These are phyloP conservation scores for Solanum peruvianum DNA, from an alignment of 257 asterid genomes.

Conservation along the genomic window DNA sequence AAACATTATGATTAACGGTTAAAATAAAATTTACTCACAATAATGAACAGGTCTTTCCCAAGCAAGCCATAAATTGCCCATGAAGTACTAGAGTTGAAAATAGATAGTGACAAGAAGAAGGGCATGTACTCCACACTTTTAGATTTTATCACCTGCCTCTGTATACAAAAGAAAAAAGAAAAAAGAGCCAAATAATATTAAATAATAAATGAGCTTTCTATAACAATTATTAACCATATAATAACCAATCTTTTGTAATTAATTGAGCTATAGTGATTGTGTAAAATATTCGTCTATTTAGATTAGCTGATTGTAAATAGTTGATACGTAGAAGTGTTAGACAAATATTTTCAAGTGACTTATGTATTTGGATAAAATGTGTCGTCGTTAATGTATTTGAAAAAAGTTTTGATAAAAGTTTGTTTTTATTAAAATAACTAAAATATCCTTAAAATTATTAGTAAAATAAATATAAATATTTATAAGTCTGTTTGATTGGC, in stretches of 20 bases:
- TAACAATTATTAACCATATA: neutral
- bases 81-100: slow-evolving; percentile 58
- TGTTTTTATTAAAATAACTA: neutral
- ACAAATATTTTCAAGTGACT: no score
- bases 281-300: neutral
- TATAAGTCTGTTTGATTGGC: neutral
- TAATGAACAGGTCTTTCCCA: slow-evolving; percentile 54
- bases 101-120: slow-evolving; percentile 52
- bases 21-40: slow-evolving; percentile 23
- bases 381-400: neutral
- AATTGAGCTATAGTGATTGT: neutral
- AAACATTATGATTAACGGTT: neutral
- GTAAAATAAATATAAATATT: no score
- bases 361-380: neutral
- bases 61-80: slow-evolving; percentile 68
- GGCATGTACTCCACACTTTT: slow-evolving; percentile 89
- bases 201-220: neutral
- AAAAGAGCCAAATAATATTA: neutral
- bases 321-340: neutral
- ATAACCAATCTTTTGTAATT: neutral
- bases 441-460: neutral
- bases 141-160: slow-evolving; percentile 65
- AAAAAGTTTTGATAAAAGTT: neutral
- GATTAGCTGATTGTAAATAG: neutral
- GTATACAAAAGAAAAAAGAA: neutral